These are phyloP conservation scores for Cladosporium phlei DNA, from an alignment of 2,329 filamentous ascomycete genomes.

Conservation along the genomic window DNA sequence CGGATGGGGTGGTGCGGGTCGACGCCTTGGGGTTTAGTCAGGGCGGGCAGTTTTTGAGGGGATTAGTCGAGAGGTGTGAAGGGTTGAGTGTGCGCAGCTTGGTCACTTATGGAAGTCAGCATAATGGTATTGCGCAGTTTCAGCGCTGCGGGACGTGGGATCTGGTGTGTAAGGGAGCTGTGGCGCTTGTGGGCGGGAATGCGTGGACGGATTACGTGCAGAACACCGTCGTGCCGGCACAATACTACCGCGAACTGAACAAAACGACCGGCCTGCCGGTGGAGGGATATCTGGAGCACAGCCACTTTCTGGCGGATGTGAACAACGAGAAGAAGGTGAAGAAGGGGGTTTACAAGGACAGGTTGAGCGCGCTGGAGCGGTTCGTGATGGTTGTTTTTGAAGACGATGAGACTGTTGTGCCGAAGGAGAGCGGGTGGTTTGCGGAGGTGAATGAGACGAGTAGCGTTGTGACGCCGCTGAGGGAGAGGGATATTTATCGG, in stretches of 20 bases:
- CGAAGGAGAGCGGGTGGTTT: constrained; percentile 90
- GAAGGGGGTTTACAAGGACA: constrained; percentile 67
- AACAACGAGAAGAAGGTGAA: constrained; percentile 83
- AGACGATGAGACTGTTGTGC: constrained; percentile 78
- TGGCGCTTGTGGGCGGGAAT: constrained; percentile 71
- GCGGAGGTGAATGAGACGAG: constrained; percentile 70
- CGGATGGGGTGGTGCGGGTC: constrained; percentile 52
- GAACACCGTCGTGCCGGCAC: constrained; percentile 76
- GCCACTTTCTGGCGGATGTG: constrained; percentile 88
- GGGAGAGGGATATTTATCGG: constrained; percentile 67
- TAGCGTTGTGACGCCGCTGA: constrained; percentile 60
- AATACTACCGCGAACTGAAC: constrained; percentile 79
- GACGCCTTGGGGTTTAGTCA: constrained; percentile 95
- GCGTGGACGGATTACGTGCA: constrained; percentile 79
- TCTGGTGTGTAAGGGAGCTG: constrained; percentile 74
- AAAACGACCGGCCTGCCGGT: constrained; percentile 48
- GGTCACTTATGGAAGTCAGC: constrained; percentile 84
- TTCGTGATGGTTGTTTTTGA: constrained; percentile 89
- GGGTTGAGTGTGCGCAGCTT: constrained; percentile 75
- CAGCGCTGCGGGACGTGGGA: constrained; percentile 66
- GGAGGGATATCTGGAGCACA: constrained; percentile 68
- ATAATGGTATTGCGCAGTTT: constrained; percentile 87
- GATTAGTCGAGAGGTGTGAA: constrained; percentile 84
- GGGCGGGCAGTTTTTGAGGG: constrained; percentile 92
- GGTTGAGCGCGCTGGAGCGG: constrained; percentile 64